Evolutionary conservation across 805 yeast species (phyloP).

Genomic region (Kodamaea restingae): DNA sequence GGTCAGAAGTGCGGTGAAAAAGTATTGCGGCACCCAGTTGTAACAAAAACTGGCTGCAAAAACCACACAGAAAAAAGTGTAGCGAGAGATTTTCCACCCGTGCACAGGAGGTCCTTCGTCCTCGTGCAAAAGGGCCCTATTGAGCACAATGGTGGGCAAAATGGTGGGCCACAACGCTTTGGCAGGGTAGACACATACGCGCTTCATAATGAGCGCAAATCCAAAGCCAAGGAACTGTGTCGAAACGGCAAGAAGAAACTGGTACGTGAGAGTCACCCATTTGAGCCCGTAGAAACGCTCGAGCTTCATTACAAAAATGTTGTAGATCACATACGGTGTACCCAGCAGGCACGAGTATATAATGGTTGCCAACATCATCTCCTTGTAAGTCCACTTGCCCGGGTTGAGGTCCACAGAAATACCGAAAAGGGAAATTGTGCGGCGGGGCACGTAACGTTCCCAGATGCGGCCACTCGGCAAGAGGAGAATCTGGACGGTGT

Average conservation of each 20-base stretch:
- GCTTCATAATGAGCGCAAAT: slow-evolving; percentile 60
- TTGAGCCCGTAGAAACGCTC: slow-evolving; percentile 39
- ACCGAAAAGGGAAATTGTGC: slow-evolving; percentile 21
- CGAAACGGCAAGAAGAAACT: slow-evolving; percentile 47
- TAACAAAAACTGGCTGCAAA: slow-evolving; percentile 34
- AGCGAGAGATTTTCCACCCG: slow-evolving; percentile 43
- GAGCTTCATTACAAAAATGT: slow-evolving; percentile 41
- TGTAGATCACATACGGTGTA: slow-evolving; percentile 40
- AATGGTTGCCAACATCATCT: slow-evolving; percentile 43
- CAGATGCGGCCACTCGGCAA: slow-evolving; percentile 39
- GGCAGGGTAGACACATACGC: slow-evolving; percentile 44
- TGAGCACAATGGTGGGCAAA: slow-evolving; percentile 40
- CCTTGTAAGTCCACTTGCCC: slow-evolving; percentile 43
- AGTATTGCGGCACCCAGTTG: slow-evolving; percentile 40
- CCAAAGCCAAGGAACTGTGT: slow-evolving; percentile 65
- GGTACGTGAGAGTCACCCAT: slow-evolving; percentile 50
- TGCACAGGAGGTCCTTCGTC: slow-evolving; percentile 14
- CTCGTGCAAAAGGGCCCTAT: slow-evolving; percentile 32
- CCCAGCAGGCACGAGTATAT: slow-evolving; percentile 42
- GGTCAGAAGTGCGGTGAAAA: slow-evolving; percentile 36
- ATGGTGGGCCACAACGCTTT: slow-evolving; percentile 44
- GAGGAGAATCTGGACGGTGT: slow-evolving; percentile 38
- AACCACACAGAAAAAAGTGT: slow-evolving; percentile 35
- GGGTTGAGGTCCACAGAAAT: slow-evolving; percentile 30
- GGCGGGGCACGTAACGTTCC: slow-evolving; percentile 29